A percentile compares a stretch with the other conserved stretches of the same genome.
These are phyloP conservation scores for Apophysomyces sp. DNA, from an alignment of 371 early-diverging fungal species.

Conservation along the genomic window DNA sequence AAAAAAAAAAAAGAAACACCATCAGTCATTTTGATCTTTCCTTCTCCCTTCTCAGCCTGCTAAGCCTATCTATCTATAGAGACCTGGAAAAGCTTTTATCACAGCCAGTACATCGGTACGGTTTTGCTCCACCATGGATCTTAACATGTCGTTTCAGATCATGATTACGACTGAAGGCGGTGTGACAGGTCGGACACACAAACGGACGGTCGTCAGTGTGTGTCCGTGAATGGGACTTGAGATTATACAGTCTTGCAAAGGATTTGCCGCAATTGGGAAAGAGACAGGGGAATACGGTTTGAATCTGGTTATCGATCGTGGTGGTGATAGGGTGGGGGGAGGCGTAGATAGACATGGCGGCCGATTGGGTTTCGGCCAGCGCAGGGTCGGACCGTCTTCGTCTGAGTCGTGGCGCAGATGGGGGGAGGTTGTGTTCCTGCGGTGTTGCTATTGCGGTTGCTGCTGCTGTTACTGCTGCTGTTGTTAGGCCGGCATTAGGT, in stretches of 20 bases:
- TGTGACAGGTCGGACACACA: constrained; percentile 64
- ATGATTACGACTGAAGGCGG: constrained; percentile 77
- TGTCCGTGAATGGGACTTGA: constrained; percentile 71
- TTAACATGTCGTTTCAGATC: constrained; percentile 80
- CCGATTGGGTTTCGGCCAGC: constrained; percentile 28
- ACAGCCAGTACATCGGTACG: constrained; percentile 74
- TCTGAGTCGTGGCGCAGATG: constrained; percentile 17
- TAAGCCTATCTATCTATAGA: not conserved
- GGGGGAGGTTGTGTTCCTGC: not conserved
- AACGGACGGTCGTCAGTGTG: constrained; percentile 75
- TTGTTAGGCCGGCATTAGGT: no score
- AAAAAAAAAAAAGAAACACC: not conserved
- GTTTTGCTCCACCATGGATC: constrained; percentile 76
- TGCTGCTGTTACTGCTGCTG: constrained; percentile 10
- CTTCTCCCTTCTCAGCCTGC: not conserved
- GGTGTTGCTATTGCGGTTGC: not conserved
- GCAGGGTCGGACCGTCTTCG: constrained; percentile 23
- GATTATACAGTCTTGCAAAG: constrained; percentile 69
- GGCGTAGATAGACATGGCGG: constrained; percentile 30
- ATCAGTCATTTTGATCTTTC: not conserved
- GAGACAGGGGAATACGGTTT: constrained; percentile 48
- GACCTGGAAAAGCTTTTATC: constrained; percentile 62
- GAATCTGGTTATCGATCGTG: constrained; percentile 20
- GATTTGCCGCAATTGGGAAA: constrained; percentile 63
- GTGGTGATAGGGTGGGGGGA: constrained; percentile 30